Base-by-base conservation (phyloP, 2,329 filamentous ascomycete genomes). In the Lasiodiplodia sp. region DNA sequence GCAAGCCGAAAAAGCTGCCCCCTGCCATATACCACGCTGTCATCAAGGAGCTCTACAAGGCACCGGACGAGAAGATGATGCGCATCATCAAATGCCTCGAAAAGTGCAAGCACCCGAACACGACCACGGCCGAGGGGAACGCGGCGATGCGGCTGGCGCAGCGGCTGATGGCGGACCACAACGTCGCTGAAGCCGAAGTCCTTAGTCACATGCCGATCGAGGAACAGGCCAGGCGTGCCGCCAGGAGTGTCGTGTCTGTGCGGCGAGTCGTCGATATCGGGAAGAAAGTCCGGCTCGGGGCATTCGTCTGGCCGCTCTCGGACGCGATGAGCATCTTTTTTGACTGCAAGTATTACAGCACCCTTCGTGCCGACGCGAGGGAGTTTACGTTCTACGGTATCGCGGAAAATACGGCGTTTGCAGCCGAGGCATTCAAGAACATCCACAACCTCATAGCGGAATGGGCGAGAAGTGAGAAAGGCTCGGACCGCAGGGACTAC, bases 361-460 rank as follows among this genome's bases (percentile, higher is more conserved):
- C 0, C 21, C 1, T 12, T 10, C 21, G 10, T 21, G 0, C 21
- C 23, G 10, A 4, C 2, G 23, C 6, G 8, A n/a, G 2, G 2
- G 14, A 12, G 18, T 25, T 52, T 5, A 52, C 49, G 2, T 52
- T 52, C 49, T 57, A 38, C 25, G 53, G 53, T 8, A 72, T 75
- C 51, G 71, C 71, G 3, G 66, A 70, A 25, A 73, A 73, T 40
- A 75, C 74, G 10, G 68, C 71, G 2, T 69, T 68, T 8, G 73
- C 74, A 28, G 73, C 71, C 7, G 66, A 69, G 38, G 72, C 73
- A 18, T 74, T 75, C 51, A 70, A 72, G 62, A 75, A 72, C 56
- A 68, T 69, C 11, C 71, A 72, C 72, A 74, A 72, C 38, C 47
- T 71, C 23, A 69, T 70, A 11, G 67, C 62, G 1, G 68, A 72